Conservation (phyloP, 2,329 filamentous ascomycete genomes). For the Arthrobotrys sphaeroides region DNA sequence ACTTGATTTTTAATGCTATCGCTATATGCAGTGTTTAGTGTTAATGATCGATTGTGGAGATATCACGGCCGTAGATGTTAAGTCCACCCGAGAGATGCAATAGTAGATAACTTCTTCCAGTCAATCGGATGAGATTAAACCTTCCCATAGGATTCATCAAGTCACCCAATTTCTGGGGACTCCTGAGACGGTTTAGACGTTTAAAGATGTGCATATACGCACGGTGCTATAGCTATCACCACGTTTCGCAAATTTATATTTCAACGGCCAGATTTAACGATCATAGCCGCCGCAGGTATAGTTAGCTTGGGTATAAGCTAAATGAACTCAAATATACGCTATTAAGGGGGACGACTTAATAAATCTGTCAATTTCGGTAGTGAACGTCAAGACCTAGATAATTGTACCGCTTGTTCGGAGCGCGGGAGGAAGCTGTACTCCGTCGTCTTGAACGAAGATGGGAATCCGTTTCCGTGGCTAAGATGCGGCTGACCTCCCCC, state of each 20-base stretch:
- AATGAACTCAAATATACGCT: slow-evolving; percentile 1
- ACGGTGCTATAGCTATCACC: background rate
- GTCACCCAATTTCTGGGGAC: background rate
- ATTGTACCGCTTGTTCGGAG: slow-evolving; percentile 15
- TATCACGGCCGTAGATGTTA: background rate
- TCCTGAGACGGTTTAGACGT: background rate
- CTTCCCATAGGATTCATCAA: background rate
- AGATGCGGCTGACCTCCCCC: background rate
- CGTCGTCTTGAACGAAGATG: slow-evolving; percentile 15
- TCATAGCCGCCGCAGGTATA: background rate
- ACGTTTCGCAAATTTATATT: background rate
- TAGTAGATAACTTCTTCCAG: background rate
- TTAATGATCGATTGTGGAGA: background rate
- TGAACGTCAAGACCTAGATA: background rate
- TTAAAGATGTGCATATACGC: too few species aligned
- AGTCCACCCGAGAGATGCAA: background rate
- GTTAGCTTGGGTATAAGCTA: background rate
- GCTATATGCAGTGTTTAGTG: slow-evolving; percentile 3
- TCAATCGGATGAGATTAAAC: slow-evolving; percentile 14
- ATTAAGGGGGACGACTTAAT: background rate
- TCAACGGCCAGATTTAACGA: too few species aligned
- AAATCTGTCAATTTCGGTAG: background rate
- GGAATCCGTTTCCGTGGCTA: slow-evolving; percentile 37
- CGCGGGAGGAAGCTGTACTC: slow-evolving; percentile 14
- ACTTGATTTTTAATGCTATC: background rate